Evolutionary conservation across 208 protist genomes (phyloP), one percentile per base, ranked within the genome.

Genomic region (Leishmania major): DNA sequence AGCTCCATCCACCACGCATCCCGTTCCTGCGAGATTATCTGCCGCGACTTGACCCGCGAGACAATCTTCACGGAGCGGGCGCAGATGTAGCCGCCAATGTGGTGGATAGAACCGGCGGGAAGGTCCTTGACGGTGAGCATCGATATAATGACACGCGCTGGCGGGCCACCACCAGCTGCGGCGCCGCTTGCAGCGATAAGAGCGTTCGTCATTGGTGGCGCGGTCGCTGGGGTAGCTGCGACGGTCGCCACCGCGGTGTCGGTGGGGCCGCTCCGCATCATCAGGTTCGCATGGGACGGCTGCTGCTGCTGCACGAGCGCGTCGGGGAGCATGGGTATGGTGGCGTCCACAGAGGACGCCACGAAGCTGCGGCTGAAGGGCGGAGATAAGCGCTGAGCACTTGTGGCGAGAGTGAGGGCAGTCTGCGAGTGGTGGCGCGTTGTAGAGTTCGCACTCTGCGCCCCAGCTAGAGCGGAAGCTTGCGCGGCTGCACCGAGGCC

Each of bases 1-100:
- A 98, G 82, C 85, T 98, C 95, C 91, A 96, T 96, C 95, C 96
- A 98, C 95, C 96, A 98, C 77, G 90, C 89, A 76, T 98, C 96
- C 47, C 94, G 91, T 80, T 98, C 93, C 80, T 97, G 94, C 49
- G 91, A 92, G 53, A 98, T 94, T 62, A 94, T 88, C 80, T 92
- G 90, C 69, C 93, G 92, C 31, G 90, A 96, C 89, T 97, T 97
- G 59, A 93, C 82, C 60, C 94, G 90, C 37, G 93, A 93, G 19
- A 97, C 90, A 75, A 98, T 94, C 85, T 98, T 98, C 57, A 98
- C 94, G 6, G 94, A 97, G 67, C 93, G 90, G 13, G 94, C 92
- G 73, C 92, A 96, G 72, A 98, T 93, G 84, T 96, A 90, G 45
- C 95, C 95, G 66, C 94, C 94, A 83, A 98, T 93, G 86, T 95